Base-by-base conservation (phyloP, 2,329 filamentous ascomycete genomes). In the Ophiostoma sp. region DNA sequence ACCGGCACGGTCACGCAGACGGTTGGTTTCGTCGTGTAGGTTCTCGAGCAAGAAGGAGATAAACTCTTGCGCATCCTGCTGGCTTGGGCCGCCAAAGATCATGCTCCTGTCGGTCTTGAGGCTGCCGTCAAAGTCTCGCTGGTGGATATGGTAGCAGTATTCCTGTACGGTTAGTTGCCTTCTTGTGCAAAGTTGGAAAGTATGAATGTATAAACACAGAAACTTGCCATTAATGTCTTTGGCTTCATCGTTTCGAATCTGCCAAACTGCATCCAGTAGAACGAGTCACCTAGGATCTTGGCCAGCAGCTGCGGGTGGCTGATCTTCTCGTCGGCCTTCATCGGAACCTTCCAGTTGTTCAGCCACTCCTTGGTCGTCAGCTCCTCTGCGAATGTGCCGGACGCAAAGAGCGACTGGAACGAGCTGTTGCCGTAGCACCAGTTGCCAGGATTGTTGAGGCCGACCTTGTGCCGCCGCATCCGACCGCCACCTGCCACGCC, bases 351-450 rank as follows among this genome's bases (percentile, higher is more conserved):
- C 83, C 93, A 82, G 83, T 86, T 76, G 81, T 83, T 76, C 83
- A 87, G 74, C 90, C 86, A 84, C 79, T 85, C 76, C 77, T 82
- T 75, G 77, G 86, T 80, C 79, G 92, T 76, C 77, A 90, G 76
- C 81, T 90, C 81, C 80, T 88, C 77, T 80, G 86, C 81, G 85
- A 97, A 85, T 80, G 87, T 79, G 76, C 86, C 77, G 0, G 93
- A 94, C 1, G 89, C 90, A 71, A 91, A 90, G 23, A 97, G 81
- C 72, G 90, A 91, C 79, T 98, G 94, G 35, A 98, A 83, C 0
- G 90, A 89, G n/a, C 92, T 90, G 79, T 97, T 97, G 83, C 95
- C 93, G 77, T 97, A 97, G 78, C 94, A 97, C 74, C 91, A 94
- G 66, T 90, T 89, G 0, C 88, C 87, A 57, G 93, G 91, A 75